Evolutionary conservation across 257 asterid species (phyloP), one percentile per base, ranked within the genome.

Genomic region (Przewalskia tangutica): DNA sequence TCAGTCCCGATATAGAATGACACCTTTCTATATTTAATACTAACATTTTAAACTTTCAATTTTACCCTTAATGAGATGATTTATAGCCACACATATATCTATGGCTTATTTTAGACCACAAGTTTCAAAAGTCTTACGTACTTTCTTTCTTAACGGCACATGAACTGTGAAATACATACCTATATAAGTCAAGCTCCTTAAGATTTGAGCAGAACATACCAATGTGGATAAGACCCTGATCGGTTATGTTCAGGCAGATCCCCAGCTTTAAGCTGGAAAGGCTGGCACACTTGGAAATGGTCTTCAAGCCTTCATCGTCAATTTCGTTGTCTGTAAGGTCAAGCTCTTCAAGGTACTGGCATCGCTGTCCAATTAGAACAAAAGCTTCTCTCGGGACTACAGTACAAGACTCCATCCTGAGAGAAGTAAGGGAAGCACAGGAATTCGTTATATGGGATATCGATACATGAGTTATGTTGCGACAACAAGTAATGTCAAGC

Each of bases 401-500:
- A 55, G 91, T 73, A 88, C 98, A 95, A 2, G 98, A 92, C 80
- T 95, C 97, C 99, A 95, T 94, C 89, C 85, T 90, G 75, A 94
- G 97, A 71, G 97, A 92, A 80, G 89, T 85, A 64, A 95, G 95
- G 8, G 91, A 90, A 51, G 88, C 51, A 83, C 99, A 95, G 3
- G 91, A 90, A 87, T 83, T 90, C 60, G 97, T 91, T 67, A 94
- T 89, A 84, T 86, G 87, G 79, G 90, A 94, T 23, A 95, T 81
- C 0, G 98, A 91, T 34, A 86, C 87, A 51, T 81, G 88, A 55
- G 97, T 94, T 50, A 94, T 93, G 81, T 88, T 88, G 81, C 92
- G 92, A 89, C 98, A 95, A 85, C 98, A 94, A 55, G 99, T 94
- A 89, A 95, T 88, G 82, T 94, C 98, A 32, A 95, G 90, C 84